Conservation (phyloP, 345 rosid genomes). For the Litchi chinensis region DNA sequence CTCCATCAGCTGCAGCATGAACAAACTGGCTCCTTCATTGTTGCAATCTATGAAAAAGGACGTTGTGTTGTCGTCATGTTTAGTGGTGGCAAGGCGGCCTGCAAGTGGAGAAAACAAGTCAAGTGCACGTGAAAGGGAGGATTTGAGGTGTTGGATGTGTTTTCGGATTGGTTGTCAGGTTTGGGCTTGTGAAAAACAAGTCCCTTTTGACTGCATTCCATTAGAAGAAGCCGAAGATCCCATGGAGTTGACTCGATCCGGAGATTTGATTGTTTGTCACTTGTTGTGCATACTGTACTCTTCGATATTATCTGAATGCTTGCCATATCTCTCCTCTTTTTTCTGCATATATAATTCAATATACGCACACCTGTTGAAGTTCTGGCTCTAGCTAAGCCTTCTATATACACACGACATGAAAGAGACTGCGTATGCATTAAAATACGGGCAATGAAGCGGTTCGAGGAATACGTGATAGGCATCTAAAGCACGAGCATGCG, state of each 20-base stretch:
- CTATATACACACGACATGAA: too few species aligned
- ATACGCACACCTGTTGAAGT: neutral
- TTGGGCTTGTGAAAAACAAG: slow-evolving; percentile 24
- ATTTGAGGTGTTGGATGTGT: slow-evolving; percentile 16
- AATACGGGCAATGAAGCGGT: too few species aligned
- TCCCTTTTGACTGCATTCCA: slow-evolving; percentile 21
- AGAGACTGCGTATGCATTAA: too few species aligned
- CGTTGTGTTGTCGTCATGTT: slow-evolving; percentile 25
- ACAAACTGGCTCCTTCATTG: slow-evolving; percentile 44
- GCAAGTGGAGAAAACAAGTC: slow-evolving; percentile 36
- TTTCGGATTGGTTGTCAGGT: slow-evolving; percentile 8
- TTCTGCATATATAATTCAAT: neutral
- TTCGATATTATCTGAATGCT: slow-evolving; percentile 13
- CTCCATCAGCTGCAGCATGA: slow-evolving; percentile 36
- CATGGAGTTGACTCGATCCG: slow-evolving; percentile 21
- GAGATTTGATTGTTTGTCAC: neutral
- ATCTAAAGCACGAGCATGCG: too few species aligned
- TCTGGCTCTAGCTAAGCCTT: neutral
- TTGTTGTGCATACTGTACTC: neutral
- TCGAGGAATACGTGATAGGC: too few species aligned
- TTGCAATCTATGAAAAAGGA: slow-evolving; percentile 47
- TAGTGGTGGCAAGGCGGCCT: slow-evolving; percentile 41
- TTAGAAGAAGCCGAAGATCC: slow-evolving; percentile 27
- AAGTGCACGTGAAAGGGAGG: slow-evolving; percentile 29
- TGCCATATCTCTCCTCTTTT: slow-evolving; percentile 6